phyloP scores from a whole-genome alignment of 2,329 filamentous ascomycete genomes.

The Pestalotiopsis sp. region DNA sequence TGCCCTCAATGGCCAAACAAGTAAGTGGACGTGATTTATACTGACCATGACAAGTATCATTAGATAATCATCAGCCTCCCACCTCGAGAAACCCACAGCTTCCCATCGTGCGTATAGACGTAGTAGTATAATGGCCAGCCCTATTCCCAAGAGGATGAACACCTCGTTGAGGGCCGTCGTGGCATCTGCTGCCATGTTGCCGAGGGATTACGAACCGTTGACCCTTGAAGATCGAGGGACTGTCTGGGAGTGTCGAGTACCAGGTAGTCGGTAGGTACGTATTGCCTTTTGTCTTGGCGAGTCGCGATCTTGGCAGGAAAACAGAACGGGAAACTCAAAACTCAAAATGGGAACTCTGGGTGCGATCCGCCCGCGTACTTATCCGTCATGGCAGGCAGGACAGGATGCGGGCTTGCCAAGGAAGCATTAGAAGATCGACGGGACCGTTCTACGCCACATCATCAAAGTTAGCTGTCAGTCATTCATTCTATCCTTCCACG shows the following conservation, averaged over 20 bases:
- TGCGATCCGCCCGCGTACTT: neutral
- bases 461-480: no score
- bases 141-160: conserved; percentile 2
- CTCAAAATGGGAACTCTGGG: neutral
- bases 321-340: neutral
- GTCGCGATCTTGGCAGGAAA: neutral
- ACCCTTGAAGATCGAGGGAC: no score
- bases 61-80: neutral
- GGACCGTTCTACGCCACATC: no score
- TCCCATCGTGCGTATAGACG: neutral
- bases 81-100: neutral
- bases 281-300: neutral
- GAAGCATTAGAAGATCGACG: no score
- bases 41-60: conserved; percentile 5
- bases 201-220: neutral
- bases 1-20: no score
- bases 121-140: neutral
- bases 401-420: no score
- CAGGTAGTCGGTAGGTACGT: neutral
- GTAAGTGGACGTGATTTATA: neutral
- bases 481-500: no score
- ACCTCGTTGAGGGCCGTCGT: neutral
- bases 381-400: neutral
- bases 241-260: no score
- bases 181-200: neutral